Base-by-base conservation (phyloP, 306 rosid species). In the Herpetospermum pedunculosum region DNA sequence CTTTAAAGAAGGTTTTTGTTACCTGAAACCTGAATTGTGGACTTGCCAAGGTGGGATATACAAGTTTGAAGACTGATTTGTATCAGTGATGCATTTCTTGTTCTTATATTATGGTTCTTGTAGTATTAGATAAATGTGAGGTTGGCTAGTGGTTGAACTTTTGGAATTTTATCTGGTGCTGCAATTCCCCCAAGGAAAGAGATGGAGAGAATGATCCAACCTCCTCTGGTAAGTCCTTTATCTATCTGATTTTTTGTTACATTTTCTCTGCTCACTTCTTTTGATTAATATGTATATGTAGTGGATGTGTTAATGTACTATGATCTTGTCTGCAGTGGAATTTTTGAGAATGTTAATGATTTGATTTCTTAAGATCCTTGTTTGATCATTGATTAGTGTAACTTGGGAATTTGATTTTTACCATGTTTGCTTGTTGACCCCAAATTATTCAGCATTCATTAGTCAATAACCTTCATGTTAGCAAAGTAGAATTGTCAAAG, bases 171-270 rank as follows among this genome's bases (percentile, higher is more conserved):
- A n/a, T 73, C 32, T 53, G 50, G 76, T 50, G 64, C 52, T 53
- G 76, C 48, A 19, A 34, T 73, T 53, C 35, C 50, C 72, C 8
- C 64, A 53, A 73, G 49, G 76, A 52, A 73, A 73, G 50, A 73
- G 25, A 73, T 73, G 76, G 76, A 73, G 37, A 73, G 76, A 73
- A 73, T 73, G 76, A 73, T 73, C 65, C 76, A 73, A 54, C 76
- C 76, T 73, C 76, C 76, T 35, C 65, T 73, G 65, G 76, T 73
- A 38, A 73, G 76, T 37, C 7, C 18, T 44, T 26, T 28, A 1
- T 44, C 55, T 18, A 8, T 43, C 40, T 41, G 38, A 35, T 38
- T 65, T 28, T 13, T 40, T 40, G 3, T 18, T 38, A 23, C 50
- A 3, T 23, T 63, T 13, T 11, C 34, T 26, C 8, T 25, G 67